Conservation (phyloP, 2,329 filamentous ascomycete species). For the Paracamarosporium sp. region DNA sequence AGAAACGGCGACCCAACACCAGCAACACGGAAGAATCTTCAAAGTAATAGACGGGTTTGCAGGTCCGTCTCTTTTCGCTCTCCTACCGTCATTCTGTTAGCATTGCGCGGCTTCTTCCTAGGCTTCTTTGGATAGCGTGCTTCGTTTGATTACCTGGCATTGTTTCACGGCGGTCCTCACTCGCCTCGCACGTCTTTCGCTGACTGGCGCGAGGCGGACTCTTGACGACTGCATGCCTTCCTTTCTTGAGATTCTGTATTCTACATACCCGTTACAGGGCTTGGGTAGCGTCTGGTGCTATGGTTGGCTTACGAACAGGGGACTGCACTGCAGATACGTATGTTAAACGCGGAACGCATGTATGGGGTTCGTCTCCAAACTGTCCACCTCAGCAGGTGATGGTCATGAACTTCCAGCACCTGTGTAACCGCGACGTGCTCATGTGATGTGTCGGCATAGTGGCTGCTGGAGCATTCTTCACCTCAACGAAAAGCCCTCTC, state of each 20-base stretch:
- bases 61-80: slow-evolving; percentile 13
- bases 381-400: background rate
- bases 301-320: slow-evolving; percentile 15
- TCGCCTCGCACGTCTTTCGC: background rate
- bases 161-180: slow-evolving; percentile 19
- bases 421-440: no score
- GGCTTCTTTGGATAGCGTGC: slow-evolving; percentile 26
- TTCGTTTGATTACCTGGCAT: slow-evolving; percentile 23
- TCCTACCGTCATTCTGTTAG: slow-evolving; percentile 16
- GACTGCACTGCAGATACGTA: slow-evolving; percentile 6
- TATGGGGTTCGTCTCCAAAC: slow-evolving; percentile 5
- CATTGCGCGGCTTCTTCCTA: slow-evolving; percentile 24
- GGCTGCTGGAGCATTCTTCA: no score
- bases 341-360: slow-evolving; percentile 9
- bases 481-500: no score
- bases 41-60: slow-evolving; percentile 38
- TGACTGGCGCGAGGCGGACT: slow-evolving; percentile 3
- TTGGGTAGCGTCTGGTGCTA: slow-evolving; percentile 18
- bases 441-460: no score
- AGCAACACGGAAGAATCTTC: slow-evolving; percentile 42
- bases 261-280: slow-evolving; percentile 25
- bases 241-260: slow-evolving; percentile 31
- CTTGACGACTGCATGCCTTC: slow-evolving; percentile 16
- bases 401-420: background rate
- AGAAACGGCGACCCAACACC: slow-evolving; percentile 52